Evolutionary conservation across 148 eudicot genomes (phyloP).

Genomic region (Pouteria glomerata): DNA sequence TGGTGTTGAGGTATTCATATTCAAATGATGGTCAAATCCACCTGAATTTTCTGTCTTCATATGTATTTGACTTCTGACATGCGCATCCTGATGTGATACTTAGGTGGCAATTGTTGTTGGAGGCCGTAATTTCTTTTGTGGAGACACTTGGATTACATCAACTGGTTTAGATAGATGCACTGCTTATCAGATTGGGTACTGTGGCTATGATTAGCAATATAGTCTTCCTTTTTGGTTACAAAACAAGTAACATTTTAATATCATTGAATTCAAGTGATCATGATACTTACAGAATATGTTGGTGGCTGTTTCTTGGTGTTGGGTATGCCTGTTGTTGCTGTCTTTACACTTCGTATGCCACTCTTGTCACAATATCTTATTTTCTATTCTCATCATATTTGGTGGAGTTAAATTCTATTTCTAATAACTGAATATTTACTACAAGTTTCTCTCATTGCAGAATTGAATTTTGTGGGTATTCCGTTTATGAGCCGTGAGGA

Average conservation of each 20-base stretch:
- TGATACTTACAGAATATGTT: not conserved
- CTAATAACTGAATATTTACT: too few relatives aligned
- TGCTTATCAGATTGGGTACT: conserved; percentile 93
- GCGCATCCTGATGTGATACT: conserved; percentile 10
- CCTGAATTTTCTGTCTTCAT: not conserved
- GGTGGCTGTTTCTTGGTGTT: not conserved
- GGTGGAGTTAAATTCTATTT: too few relatives aligned
- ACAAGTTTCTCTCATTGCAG: too few relatives aligned
- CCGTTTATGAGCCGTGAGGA: too few relatives aligned
- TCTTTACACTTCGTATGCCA: not conserved
- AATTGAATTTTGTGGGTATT: too few relatives aligned
- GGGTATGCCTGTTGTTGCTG: not conserved
- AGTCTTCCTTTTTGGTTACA: not conserved
- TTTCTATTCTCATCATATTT: too few relatives aligned
- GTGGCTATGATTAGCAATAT: not conserved
- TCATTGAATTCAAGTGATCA: not conserved
- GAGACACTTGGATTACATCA: conserved; percentile 77
- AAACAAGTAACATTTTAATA: not conserved
- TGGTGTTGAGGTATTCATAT: conserved; percentile 76
- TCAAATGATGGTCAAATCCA: not conserved
- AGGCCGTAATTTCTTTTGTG: conserved; percentile 94
- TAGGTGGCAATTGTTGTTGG: conserved; percentile 97
- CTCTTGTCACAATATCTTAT: too few relatives aligned
- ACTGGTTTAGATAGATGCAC: conserved; percentile 90
- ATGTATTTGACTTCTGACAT: not conserved